phyloP scores from a whole-genome alignment of 306 rosid genomes.

The Fagus sylvatica region DNA sequence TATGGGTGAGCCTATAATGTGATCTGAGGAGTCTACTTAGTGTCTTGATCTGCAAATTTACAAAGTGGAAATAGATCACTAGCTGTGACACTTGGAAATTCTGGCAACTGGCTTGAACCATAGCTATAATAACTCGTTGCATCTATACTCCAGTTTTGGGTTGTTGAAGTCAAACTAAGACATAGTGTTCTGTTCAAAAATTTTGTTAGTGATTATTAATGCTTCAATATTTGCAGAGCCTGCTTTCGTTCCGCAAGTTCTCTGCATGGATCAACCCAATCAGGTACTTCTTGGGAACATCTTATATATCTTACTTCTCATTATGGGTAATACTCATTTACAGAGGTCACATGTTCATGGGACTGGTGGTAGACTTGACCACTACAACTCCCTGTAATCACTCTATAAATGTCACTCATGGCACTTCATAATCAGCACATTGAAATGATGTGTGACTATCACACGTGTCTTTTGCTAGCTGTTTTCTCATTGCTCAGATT shows the following conservation, averaged over 20 bases:
- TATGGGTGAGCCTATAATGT: too few species aligned
- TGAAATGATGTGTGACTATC: not conserved
- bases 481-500: not conserved
- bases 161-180: not conserved
- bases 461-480: not conserved
- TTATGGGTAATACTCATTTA: not conserved
- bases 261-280: constrained; percentile 93
- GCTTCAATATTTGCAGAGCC: constrained; percentile 49
- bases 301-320: not conserved
- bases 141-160: not conserved
- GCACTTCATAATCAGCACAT: not conserved
- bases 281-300: constrained; percentile 44
- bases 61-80: not conserved
- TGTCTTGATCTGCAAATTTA: not conserved
- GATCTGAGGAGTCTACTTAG: not conserved
- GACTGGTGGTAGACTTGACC: not conserved
- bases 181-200: not conserved
- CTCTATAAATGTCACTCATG: not conserved
- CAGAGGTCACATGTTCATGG: not conserved
- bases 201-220: not conserved
- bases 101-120: not conserved
- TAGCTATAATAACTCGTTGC: not conserved
- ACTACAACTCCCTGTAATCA: not conserved
- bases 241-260: constrained; percentile 85
- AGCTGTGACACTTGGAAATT: not conserved